Conservation (phyloP, 2,329 filamentous ascomycete species). For the Pseudocercospora macadamiae region DNA sequence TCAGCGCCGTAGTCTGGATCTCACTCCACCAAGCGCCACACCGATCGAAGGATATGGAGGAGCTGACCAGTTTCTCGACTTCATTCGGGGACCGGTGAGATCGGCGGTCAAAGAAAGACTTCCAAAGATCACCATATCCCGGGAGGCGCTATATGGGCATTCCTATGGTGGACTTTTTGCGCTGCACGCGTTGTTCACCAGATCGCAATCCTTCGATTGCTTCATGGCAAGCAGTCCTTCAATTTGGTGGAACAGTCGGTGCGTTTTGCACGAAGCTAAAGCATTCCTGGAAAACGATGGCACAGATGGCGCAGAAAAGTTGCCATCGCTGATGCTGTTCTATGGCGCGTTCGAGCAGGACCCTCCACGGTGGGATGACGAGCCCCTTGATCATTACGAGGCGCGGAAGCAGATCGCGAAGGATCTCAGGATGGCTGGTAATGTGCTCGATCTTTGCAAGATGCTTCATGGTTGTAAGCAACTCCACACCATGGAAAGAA, state of each 20-base stretch:
- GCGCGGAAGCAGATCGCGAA: neutral
- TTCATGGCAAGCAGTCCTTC: conserved; percentile 1
- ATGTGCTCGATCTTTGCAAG: neutral
- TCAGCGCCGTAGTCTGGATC: neutral
- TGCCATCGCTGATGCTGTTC: neutral
- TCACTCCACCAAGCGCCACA: neutral
- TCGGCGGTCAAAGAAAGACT: neutral
- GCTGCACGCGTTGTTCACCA: neutral
- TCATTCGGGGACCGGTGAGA: neutral
- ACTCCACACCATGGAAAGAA: neutral
- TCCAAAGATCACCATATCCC: neutral
- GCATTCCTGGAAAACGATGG: neutral
- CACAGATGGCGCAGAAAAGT: neutral
- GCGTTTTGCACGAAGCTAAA: neutral
- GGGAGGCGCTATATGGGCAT: neutral
- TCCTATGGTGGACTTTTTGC: neutral
- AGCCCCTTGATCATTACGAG: neutral
- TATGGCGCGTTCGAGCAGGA: neutral
- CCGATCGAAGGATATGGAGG: neutral
- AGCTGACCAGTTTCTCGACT: neutral
- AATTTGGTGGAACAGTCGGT: neutral
- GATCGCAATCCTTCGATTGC: neutral
- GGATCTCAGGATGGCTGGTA: neutral
- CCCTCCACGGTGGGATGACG: neutral
- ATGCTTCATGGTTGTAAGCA: neutral